phyloP scores from a whole-genome alignment of 2,329 filamentous ascomycete species.

The Epichloe baconii region DNA sequence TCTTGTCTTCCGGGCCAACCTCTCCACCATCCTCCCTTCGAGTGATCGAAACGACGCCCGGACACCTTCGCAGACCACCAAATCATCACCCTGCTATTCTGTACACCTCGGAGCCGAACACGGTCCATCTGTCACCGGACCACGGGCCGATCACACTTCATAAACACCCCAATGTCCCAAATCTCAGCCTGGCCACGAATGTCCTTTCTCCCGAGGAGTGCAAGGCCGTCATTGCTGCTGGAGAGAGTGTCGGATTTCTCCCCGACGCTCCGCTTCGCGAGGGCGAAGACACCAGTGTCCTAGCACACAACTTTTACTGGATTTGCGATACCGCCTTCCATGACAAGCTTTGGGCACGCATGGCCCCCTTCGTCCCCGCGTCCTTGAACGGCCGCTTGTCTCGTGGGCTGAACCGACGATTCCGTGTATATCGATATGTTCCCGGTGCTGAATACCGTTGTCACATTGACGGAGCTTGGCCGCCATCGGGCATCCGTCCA shows the following conservation, averaged over 20 bases:
- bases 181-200: conserved; percentile 44
- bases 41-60: conserved; percentile 48
- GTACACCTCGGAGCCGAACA: conserved; percentile 45
- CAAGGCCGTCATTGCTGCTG: conserved; percentile 51
- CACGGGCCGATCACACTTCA: conserved; percentile 37
- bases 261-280: conserved; percentile 55
- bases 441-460: conserved; percentile 59
- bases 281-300: conserved; percentile 50
- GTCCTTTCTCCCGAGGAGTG: conserved; percentile 51
- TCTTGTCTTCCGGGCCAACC: conserved; percentile 28
- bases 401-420: conserved; percentile 54
- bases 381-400: conserved; percentile 41
- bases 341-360: conserved; percentile 48
- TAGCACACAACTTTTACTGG: conserved; percentile 67
- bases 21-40: conserved; percentile 26
- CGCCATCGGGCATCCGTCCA: conserved; percentile 49
- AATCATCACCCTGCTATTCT: conserved; percentile 55
- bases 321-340: conserved; percentile 51
- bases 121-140: conserved; percentile 36
- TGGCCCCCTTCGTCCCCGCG: conserved; percentile 44
- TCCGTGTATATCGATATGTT: conserved; percentile 60
- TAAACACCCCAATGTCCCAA: conserved; percentile 49
- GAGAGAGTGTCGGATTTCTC: conserved; percentile 50
- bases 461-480: conserved; percentile 63
- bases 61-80: conserved; percentile 48